Conservation (phyloP, 306 rosid species). For the Trifolium fragiferum region DNA sequence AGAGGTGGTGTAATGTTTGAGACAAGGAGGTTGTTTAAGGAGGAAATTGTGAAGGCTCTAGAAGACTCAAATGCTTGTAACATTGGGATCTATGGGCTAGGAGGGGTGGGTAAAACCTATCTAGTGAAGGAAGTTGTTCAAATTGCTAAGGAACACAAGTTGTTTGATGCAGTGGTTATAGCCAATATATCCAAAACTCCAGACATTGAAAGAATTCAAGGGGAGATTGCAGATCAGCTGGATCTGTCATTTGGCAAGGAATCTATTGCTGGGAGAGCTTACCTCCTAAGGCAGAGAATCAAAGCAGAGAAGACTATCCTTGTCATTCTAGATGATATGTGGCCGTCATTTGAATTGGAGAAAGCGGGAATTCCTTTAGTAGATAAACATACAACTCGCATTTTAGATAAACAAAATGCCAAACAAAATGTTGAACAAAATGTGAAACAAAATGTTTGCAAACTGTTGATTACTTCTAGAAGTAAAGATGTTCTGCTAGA, state of each 20-base stretch:
- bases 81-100: slow-evolving; percentile 23
- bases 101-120: slow-evolving; percentile 7
- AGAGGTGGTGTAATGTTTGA: background rate
- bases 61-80: background rate
- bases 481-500: background rate
- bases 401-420: too few species aligned
- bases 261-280: background rate
- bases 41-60: background rate
- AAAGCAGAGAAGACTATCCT: background rate
- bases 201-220: slow-evolving; percentile 8
- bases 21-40: background rate
- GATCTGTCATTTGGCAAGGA: background rate
- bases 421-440: background rate
- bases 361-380: background rate
- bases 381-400: background rate
- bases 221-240: background rate
- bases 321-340: slow-evolving; percentile 14
- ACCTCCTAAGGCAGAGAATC: background rate
- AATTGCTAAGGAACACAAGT: background rate
- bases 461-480: background rate
- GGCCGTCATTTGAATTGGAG: background rate
- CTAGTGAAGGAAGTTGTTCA: background rate
- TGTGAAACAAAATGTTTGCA: background rate
- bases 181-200: background rate
- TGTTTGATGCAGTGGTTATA: slow-evolving; percentile 20